phyloP scores from a whole-genome alignment of 1,284 basidiomycete species.

The Cutaneotrichosporon sp. region DNA sequence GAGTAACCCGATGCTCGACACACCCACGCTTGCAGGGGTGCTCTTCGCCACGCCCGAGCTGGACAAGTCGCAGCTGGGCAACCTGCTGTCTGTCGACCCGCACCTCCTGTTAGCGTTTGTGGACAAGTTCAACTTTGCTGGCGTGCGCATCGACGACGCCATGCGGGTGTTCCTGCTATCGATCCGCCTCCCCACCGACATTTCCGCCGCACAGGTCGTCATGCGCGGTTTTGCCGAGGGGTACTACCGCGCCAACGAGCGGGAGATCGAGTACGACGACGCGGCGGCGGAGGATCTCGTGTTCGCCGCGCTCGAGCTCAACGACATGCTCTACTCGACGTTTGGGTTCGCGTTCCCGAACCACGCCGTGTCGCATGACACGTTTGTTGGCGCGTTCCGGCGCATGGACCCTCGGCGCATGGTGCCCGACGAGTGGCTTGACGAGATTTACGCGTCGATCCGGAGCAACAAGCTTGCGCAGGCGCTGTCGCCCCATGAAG shows the following conservation, averaged over 20 bases:
- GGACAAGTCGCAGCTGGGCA: slow-evolving; percentile 74
- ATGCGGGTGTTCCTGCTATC: slow-evolving; percentile 81
- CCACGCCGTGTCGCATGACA: slow-evolving; percentile 59
- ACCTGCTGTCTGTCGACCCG: slow-evolving; percentile 71
- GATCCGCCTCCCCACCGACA: slow-evolving; percentile 61
- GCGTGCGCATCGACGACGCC: slow-evolving; percentile 79
- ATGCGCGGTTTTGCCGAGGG: slow-evolving; percentile 68
- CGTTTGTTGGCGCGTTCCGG: slow-evolving; percentile 74
- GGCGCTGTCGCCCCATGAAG: slow-evolving; percentile 54
- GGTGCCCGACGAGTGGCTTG: slow-evolving; percentile 66
- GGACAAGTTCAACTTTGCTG: slow-evolving; percentile 75
- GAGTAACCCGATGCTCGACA: slow-evolving; percentile 55
- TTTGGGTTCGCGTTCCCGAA: slow-evolving; percentile 58
- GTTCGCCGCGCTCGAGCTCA: slow-evolving; percentile 68
- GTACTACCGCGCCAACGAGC: slow-evolving; percentile 85
- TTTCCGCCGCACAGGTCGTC: slow-evolving; percentile 56
- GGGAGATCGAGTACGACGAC: slow-evolving; percentile 68
- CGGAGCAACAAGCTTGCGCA: slow-evolving; percentile 66
- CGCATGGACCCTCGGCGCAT: slow-evolving; percentile 63
- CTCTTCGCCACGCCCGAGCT: slow-evolving; percentile 80
- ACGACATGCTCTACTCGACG: slow-evolving; percentile 43
- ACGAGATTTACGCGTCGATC: slow-evolving; percentile 71
- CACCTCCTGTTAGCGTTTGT: slow-evolving; percentile 74
- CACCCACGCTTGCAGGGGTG: slow-evolving; percentile 65
- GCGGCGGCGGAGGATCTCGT: slow-evolving; percentile 72